These are phyloP conservation scores for Cyanidiococcus yangmingshanensis DNA, from an alignment of 23 red algal genomes.

Conservation along the genomic window DNA sequence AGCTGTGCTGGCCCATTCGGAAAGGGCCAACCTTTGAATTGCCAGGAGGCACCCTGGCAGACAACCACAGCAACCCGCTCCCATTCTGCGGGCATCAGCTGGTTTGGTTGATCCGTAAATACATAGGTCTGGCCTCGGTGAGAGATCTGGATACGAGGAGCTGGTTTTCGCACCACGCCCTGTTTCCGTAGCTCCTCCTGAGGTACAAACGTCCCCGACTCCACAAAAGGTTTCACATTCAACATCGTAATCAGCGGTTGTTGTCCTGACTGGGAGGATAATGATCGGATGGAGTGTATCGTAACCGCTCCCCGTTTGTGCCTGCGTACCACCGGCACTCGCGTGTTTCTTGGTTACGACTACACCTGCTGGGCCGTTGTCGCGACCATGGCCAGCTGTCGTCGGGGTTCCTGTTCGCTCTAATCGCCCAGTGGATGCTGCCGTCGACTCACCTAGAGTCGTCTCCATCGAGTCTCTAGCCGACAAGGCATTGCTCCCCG, in stretches of 20 bases:
- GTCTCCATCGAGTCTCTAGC: no score
- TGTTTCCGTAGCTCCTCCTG: slow-evolving; percentile 33
- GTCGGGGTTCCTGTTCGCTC: neutral
- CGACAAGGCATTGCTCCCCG: no score
- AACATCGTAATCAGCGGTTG: slow-evolving; percentile 42
- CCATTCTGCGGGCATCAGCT: slow-evolving; percentile 62
- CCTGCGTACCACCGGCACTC: no score
- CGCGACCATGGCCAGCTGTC: neutral
- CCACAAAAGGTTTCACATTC: slow-evolving; percentile 54
- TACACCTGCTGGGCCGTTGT: no score
- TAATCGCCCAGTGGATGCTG: no score
- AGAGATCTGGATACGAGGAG: slow-evolving; percentile 17
- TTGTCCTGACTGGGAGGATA: slow-evolving; percentile 49
- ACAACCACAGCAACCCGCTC: slow-evolving; percentile 60
- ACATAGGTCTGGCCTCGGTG: slow-evolving; percentile 42
- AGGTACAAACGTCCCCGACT: slow-evolving; percentile 40
- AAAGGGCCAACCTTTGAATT: slow-evolving; percentile 81
- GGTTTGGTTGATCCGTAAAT: slow-evolving; percentile 50
- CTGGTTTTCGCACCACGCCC: slow-evolving; percentile 20
- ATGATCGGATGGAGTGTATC: slow-evolving; percentile 61
- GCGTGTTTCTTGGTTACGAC: no score
- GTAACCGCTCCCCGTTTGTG: no score
- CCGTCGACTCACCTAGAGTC: no score
- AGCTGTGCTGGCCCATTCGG: slow-evolving; percentile 24
- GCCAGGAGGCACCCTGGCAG: slow-evolving; percentile 69